Conservation (phyloP, 345 rosid species). For the Eucalyptus viminalis region DNA sequence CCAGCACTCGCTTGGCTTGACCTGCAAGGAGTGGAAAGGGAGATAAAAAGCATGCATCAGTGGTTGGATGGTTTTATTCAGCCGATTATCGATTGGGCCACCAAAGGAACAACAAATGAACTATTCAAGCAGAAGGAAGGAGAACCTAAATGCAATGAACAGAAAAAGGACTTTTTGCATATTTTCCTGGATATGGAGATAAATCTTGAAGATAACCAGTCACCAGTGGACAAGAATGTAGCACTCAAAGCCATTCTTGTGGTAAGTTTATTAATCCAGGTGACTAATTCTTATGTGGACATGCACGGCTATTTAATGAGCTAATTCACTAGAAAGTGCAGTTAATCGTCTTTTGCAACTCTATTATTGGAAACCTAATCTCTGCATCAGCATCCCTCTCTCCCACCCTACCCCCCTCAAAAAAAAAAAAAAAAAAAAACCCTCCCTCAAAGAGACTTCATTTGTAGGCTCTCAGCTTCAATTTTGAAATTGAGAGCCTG, state of each 20-base stretch:
- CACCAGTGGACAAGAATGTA: neutral
- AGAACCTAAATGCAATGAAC: neutral
- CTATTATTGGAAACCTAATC: neutral
- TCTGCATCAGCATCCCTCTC: no score
- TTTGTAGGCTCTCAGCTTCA: no score
- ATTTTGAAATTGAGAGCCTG: no score
- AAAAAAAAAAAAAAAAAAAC: no score
- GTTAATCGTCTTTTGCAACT: neutral
- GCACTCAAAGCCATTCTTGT: neutral
- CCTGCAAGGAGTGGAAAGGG: slow-evolving; percentile 21
- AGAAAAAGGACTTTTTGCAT: neutral
- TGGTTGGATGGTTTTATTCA: slow-evolving; percentile 1
- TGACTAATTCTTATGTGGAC: neutral
- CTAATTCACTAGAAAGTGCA: neutral
- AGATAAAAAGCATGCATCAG: neutral
- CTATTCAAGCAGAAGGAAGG: neutral
- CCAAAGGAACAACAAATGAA: neutral
- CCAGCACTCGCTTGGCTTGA: slow-evolving; percentile 28
- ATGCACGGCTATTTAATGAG: neutral
- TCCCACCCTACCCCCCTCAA: no score
- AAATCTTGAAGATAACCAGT: neutral
- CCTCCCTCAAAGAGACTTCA: no score
- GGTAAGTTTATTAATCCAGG: neutral
- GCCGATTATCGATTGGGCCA: slow-evolving; percentile 2
- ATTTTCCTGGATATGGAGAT: neutral